These are phyloP conservation scores for Alnus glutinosa DNA, from an alignment of 306 rosid genomes.

Conservation along the genomic window DNA sequence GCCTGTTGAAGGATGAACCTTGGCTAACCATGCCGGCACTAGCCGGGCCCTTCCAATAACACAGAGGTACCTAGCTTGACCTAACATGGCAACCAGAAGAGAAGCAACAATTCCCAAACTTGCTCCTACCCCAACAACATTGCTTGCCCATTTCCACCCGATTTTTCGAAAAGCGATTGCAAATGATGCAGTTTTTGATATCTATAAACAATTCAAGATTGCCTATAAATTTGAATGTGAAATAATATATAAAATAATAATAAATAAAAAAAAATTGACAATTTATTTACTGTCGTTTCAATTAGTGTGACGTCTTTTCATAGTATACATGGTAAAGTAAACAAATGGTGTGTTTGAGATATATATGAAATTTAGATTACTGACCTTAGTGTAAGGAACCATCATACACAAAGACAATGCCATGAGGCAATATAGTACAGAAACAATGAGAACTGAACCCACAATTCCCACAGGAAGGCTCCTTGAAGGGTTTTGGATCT, in stretches of 20 bases:
- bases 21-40: slow-evolving; percentile 87
- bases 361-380: slow-evolving; percentile 4
- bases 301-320: too few species aligned
- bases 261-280: too few species aligned
- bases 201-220: slow-evolving; percentile 33
- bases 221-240: slow-evolving; percentile 6
- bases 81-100: slow-evolving; percentile 86
- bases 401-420: slow-evolving; percentile 76
- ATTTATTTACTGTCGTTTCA: too few species aligned
- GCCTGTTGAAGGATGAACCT: slow-evolving; percentile 83
- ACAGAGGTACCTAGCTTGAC: slow-evolving; percentile 96
- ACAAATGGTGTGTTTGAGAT: not conserved
- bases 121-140: slow-evolving; percentile 85
- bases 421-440: slow-evolving; percentile 84
- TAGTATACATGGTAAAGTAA: too few species aligned
- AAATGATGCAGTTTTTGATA: slow-evolving; percentile 62
- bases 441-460: slow-evolving; percentile 86
- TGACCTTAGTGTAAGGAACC: slow-evolving; percentile 78
- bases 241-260: too few species aligned
- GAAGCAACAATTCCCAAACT: slow-evolving; percentile 79
- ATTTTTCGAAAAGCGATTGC: slow-evolving; percentile 62
- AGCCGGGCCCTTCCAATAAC: slow-evolving; percentile 86
- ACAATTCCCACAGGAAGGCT: slow-evolving; percentile 83
- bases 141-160: slow-evolving; percentile 91
- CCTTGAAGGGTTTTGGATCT: slow-evolving; percentile 67